Conservation (phyloP, 352 stramenopile genomes). For the Pythium vanterpoolii region DNA sequence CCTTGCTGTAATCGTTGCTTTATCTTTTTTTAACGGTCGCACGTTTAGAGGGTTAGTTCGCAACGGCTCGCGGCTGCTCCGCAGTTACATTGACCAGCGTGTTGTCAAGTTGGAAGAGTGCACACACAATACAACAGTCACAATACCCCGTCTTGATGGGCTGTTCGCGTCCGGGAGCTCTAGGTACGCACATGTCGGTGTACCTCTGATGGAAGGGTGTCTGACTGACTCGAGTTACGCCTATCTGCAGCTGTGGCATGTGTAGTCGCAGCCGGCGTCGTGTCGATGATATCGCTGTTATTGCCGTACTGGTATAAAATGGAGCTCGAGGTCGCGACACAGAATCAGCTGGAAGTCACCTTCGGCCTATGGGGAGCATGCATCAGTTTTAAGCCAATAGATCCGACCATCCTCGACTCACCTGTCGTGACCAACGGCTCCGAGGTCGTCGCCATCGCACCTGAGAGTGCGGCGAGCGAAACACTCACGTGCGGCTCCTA, state of each 20-base stretch:
- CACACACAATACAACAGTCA: too few relatives aligned
- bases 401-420: constrained; percentile 3
- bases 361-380: constrained; percentile 58
- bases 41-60: neutral
- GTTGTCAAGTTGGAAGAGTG: too few relatives aligned
- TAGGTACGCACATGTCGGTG: constrained; percentile 25
- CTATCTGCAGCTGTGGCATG: constrained; percentile 30
- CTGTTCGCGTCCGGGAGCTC: constrained; percentile 41
- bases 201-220: neutral
- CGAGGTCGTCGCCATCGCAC: constrained; percentile 21
- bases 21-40: constrained; percentile 13
- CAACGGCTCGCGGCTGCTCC: neutral
- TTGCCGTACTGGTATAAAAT: constrained; percentile 56
- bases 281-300: constrained; percentile 38
- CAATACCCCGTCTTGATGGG: too few relatives aligned
- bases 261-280: constrained; percentile 28
- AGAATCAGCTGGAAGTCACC: constrained; percentile 35
- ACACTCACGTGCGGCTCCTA: constrained; percentile 23
- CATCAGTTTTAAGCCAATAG: constrained; percentile 37
- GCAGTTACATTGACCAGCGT: neutral
- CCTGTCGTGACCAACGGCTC: constrained; percentile 21
- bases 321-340: neutral
- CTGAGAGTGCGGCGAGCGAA: constrained; percentile 15
- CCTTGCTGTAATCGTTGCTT: too few relatives aligned
- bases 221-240: neutral